Percentiles rank a stretch among this genome's conserved stretches.
Conservation (phyloP, 2,329 filamentous ascomycete species). For the Diplodia intermedia region DNA sequence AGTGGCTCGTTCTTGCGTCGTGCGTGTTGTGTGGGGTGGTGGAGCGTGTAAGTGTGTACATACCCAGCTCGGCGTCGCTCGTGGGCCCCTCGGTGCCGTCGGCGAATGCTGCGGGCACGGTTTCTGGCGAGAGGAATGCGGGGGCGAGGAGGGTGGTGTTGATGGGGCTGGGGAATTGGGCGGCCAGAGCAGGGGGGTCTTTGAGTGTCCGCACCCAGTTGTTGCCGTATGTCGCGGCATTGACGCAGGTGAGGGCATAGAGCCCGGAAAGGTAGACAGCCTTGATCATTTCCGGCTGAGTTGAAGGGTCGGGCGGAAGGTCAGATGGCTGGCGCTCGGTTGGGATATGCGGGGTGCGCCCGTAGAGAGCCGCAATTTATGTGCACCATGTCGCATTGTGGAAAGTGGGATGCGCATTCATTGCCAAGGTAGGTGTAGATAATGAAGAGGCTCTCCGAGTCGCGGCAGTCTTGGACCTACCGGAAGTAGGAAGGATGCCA, state of each 20-base stretch:
- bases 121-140: slow-evolving; percentile 42
- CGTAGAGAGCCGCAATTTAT: background rate
- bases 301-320: no score
- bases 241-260: background rate
- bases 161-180: slow-evolving; percentile 42
- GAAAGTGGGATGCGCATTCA: background rate
- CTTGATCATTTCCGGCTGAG: background rate
- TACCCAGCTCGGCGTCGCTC: slow-evolving; percentile 39
- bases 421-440: slow-evolving; percentile 4
- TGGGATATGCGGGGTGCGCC: background rate
- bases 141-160: slow-evolving; percentile 43
- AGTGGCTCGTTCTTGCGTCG: background rate
- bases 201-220: slow-evolving; percentile 41
- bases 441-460: slow-evolving; percentile 15
- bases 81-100: slow-evolving; percentile 46
- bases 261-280: background rate
- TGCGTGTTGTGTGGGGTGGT: background rate
- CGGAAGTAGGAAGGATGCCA: slow-evolving; percentile 15
- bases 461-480: slow-evolving; percentile 14
- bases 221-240: slow-evolving; percentile 40
- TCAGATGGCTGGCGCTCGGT: background rate
- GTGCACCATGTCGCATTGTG: background rate
- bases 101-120: slow-evolving; percentile 41
- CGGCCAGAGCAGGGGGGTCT: slow-evolving; percentile 46
- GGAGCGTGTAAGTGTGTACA: background rate